A percentile compares a stretch with the other conserved stretches of the same genome.
Conservation (phyloP, 768 basidiomycete species). For the Lactifluus subvellereus region DNA sequence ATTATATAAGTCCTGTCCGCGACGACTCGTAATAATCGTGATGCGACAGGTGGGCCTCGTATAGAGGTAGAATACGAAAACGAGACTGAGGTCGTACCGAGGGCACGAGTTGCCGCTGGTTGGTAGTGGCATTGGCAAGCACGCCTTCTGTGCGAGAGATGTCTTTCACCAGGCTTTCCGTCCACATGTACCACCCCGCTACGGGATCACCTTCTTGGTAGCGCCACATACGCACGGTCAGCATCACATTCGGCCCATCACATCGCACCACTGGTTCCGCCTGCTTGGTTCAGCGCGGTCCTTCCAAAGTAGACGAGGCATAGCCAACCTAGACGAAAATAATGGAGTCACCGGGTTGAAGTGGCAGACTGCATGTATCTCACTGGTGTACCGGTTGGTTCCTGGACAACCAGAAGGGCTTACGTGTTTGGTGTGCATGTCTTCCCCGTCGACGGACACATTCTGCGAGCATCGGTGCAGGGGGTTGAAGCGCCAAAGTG, state of each 20-base stretch:
- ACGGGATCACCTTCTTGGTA: not conserved
- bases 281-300: not conserved
- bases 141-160: not conserved
- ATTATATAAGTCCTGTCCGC: not conserved
- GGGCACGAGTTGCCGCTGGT: not conserved
- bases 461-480: not conserved
- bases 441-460: not conserved
- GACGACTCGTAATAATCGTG: not conserved
- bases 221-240: not conserved
- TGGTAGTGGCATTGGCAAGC: constrained; percentile 14
- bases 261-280: not conserved
- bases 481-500: not conserved
- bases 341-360: not conserved
- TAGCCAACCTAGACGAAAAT: not conserved
- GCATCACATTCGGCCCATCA: not conserved
- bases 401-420: not conserved
- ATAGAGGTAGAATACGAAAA: constrained; percentile 21
- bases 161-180: not conserved
- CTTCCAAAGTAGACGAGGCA: not conserved
- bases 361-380: not conserved
- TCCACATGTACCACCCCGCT: not conserved
- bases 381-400: not conserved
- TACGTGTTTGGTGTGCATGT: not conserved
- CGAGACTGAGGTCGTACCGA: constrained; percentile 13
- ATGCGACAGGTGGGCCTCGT: constrained; percentile 13